Evolutionary conservation across 768 basidiomycete species (phyloP).

Genomic region (Lyophyllum shimeji): DNA sequence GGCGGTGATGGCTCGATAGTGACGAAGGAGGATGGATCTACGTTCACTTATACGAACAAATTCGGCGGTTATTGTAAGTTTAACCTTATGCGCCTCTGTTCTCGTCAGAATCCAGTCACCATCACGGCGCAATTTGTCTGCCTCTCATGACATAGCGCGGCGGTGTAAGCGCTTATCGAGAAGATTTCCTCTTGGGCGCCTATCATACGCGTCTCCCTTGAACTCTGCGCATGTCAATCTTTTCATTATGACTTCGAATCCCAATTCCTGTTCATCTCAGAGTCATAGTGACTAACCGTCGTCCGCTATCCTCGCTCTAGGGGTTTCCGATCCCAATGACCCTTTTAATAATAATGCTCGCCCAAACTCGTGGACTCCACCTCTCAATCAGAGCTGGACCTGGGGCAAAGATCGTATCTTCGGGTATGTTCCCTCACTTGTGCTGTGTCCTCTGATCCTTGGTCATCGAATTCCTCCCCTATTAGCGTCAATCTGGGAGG

Average conservation of each 20-base stretch:
- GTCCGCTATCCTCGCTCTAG: conserved; percentile 27
- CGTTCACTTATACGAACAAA: conserved; percentile 74
- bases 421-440: conserved; percentile 44
- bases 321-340: conserved; percentile 65
- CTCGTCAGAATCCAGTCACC: neutral
- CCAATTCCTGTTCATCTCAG: neutral
- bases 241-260: neutral
- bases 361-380: conserved; percentile 79
- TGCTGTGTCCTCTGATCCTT: neutral
- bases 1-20: conserved; percentile 75
- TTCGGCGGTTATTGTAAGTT: conserved; percentile 75
- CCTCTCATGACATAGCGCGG: neutral
- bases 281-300: conserved; percentile 4
- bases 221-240: neutral
- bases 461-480: conserved; percentile 9
- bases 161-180: conserved; percentile 1
- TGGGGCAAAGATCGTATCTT: conserved; percentile 61
- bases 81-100: neutral
- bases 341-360: conserved; percentile 76
- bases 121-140: neutral
- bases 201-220: neutral
- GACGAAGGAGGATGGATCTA: conserved; percentile 63
- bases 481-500: conserved; percentile 76
- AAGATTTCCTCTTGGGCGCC: conserved; percentile 4
- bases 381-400: conserved; percentile 73